phyloP scores from a whole-genome alignment of 225 moss, liverwort and hornwort genomes.

The Lunularia cruciata region DNA sequence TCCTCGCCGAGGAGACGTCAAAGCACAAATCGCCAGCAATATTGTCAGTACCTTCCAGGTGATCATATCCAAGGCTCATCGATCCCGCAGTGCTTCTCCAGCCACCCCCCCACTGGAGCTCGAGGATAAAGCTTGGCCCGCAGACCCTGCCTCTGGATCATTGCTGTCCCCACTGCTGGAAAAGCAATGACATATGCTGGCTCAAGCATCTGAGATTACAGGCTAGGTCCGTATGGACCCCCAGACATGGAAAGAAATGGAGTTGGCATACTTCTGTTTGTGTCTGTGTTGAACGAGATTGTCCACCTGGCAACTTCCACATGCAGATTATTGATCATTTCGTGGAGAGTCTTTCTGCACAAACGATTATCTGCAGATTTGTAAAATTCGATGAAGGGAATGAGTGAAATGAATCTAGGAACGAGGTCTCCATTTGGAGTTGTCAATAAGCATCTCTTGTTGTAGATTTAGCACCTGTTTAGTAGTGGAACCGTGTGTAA shows the following conservation, averaged over 20 bases:
- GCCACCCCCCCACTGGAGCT: neutral
- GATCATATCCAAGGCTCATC: conserved; percentile 12
- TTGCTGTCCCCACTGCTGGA: conserved; percentile 14
- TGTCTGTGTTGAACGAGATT: conserved; percentile 12
- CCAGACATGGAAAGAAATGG: neutral
- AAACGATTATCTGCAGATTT: conserved; percentile 1
- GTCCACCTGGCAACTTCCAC: neutral
- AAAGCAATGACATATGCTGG: conserved; percentile 3
- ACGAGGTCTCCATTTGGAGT: neutral
- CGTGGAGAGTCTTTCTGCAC: conserved; percentile 16
- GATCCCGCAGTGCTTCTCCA: conserved; percentile 11
- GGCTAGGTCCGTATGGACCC: neutral
- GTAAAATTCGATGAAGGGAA: conserved; percentile 11
- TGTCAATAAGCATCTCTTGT: neutral
- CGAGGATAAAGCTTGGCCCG: neutral
- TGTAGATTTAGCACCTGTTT: neutral
- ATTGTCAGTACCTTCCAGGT: conserved; percentile 14
- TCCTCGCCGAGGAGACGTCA: conserved; percentile 26
- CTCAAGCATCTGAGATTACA: neutral
- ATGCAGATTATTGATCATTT: too few relatives aligned
- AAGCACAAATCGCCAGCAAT: conserved; percentile 24
- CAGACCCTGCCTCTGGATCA: conserved; percentile 6
- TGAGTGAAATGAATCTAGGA: neutral
- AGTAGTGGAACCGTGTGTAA: neutral
- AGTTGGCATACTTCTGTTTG: neutral